A percentile compares a stretch with the other conserved stretches of the same genome.
phyloP scores from a whole-genome alignment of 352 stramenopile species.

The Pythium brassicae region DNA sequence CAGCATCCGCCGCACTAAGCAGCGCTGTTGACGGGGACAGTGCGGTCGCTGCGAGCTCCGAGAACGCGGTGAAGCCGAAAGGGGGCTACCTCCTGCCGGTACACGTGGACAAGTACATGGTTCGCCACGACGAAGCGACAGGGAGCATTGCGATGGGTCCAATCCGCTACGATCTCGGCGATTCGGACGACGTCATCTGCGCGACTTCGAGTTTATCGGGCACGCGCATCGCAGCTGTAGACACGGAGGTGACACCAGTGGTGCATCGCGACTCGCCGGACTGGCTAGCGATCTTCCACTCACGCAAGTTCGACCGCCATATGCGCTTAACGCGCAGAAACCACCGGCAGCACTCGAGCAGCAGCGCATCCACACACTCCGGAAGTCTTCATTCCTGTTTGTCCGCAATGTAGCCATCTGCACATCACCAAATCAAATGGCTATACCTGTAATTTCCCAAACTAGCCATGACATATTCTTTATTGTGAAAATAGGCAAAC shows the following conservation, averaged over 20 bases:
- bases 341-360: slow-evolving; percentile 39
- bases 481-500: no score
- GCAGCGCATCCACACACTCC: slow-evolving; percentile 27
- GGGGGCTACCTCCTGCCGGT: slow-evolving; percentile 43
- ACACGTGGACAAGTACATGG: slow-evolving; percentile 49
- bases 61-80: slow-evolving; percentile 13
- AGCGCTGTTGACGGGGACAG: not conserved
- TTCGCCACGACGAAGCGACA: slow-evolving; percentile 15
- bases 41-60: not conserved
- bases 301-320: slow-evolving; percentile 66
- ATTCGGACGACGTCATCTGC: not conserved
- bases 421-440: not conserved
- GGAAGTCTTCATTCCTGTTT: no score
- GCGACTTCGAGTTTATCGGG: not conserved
- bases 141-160: slow-evolving; percentile 1
- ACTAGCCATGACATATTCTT: not conserved
- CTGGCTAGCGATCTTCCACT: slow-evolving; percentile 38
- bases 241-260: slow-evolving; percentile 2
- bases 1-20: not conserved
- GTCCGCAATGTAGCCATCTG: slow-evolving; percentile 1
- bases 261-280: slow-evolving; percentile 17
- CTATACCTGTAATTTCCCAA: not conserved
- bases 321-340: slow-evolving; percentile 64
- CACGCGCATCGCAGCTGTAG: slow-evolving; percentile 2
- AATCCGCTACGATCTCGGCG: slow-evolving; percentile 1